A percentile compares a stretch with the other conserved stretches of the same genome.
phyloP scores from a whole-genome alignment of 2,329 filamentous ascomycete species.

The Coniochaeta sp. region DNA sequence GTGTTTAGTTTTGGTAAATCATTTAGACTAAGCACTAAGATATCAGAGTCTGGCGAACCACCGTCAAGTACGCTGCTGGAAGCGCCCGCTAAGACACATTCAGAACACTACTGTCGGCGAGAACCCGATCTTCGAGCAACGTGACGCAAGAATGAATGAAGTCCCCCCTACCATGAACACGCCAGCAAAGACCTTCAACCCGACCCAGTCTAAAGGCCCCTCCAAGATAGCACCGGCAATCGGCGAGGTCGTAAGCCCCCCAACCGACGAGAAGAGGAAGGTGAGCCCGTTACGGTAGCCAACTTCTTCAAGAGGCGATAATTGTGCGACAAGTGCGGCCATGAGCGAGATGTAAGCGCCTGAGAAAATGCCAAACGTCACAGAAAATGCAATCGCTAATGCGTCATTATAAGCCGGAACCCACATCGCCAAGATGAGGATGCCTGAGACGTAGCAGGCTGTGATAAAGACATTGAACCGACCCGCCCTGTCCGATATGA shows the following conservation, averaged over 20 bases:
- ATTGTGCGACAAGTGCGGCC: conserved; percentile 27
- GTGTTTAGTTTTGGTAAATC: too few relatives aligned
- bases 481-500: conserved; percentile 11
- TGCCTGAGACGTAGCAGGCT: conserved; percentile 27
- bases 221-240: conserved; percentile 37
- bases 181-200: conserved; percentile 8
- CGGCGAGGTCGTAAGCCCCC: conserved; percentile 48
- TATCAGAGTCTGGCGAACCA: too few relatives aligned
- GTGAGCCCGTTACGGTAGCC: conserved; percentile 36
- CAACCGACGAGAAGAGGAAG: conserved; percentile 48
- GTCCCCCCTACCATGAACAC: conserved; percentile 5
- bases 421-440: conserved; percentile 21
- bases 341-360: conserved; percentile 18
- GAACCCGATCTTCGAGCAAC: not conserved
- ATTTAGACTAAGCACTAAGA: too few relatives aligned
- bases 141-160: not conserved
- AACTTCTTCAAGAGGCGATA: conserved; percentile 43
- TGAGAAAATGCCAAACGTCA: conserved; percentile 18
- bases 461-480: conserved; percentile 24
- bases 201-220: conserved; percentile 3
- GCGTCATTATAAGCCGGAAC: conserved; percentile 12
- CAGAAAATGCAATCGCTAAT: conserved; percentile 14
- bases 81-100: not conserved
- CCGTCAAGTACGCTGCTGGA: too few relatives aligned
- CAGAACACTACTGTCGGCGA: not conserved